A percentile compares a stretch with the other conserved stretches of the same genome.
Conservation (phyloP, 129 eudicot species). For the Flaveria brownii region DNA sequence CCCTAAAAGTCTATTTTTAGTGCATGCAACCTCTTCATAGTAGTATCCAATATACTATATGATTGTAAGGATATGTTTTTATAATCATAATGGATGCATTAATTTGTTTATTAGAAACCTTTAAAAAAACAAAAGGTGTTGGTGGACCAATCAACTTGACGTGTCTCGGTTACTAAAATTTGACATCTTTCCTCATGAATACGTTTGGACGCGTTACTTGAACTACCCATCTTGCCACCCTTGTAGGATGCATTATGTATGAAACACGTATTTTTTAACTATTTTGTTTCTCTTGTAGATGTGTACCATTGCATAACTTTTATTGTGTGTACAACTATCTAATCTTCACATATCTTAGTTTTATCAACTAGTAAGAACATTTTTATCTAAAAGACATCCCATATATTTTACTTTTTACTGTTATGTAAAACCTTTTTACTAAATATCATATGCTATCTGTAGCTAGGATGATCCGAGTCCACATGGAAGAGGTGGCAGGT, state of each 20-base stretch:
- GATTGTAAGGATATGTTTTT: neutral
- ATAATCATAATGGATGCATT: neutral
- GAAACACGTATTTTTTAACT: neutral
- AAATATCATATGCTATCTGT: constrained; percentile 17
- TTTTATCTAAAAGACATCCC: constrained; percentile 17
- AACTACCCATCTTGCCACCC: neutral
- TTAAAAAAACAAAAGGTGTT: neutral
- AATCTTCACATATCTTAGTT: constrained; percentile 57
- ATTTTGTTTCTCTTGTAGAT: constrained; percentile 43
- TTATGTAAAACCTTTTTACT: neutral
- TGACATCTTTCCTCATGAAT: neutral
- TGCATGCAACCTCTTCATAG: neutral
- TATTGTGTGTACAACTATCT: constrained; percentile 66
- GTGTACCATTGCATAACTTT: constrained; percentile 64
- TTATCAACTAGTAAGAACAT: constrained; percentile 52
- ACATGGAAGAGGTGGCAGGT: constrained; percentile 54
- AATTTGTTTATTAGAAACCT: neutral
- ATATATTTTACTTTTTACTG: constrained; percentile 4
- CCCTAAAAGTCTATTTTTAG: neutral
- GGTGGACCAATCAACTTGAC: neutral
- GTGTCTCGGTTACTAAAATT: neutral
- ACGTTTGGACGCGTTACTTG: neutral
- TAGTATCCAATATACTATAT: neutral
- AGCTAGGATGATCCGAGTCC: constrained; percentile 68
- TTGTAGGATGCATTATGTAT: neutral